Base-by-base conservation (phyloP, 1,139 yeast species). In the Pneumocystis oryctolagi region DNA sequence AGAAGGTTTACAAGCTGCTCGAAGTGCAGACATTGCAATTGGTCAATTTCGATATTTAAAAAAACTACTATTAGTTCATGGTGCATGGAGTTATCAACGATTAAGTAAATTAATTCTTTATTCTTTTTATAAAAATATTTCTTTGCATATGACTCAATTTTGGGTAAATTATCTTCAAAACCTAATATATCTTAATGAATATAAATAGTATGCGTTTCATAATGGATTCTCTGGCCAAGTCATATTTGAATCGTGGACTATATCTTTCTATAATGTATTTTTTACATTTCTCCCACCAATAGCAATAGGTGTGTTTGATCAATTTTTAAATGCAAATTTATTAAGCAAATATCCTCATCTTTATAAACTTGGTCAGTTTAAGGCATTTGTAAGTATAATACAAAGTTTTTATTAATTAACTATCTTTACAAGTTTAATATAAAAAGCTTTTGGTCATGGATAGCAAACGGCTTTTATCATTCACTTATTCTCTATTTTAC, bases 1-100 rank as follows among this genome's bases (percentile, higher is more conserved):
- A 88, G 98, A 94, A 76, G 99, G 99, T 69, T 90, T 90, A 89
- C 99, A 94, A 74, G 98, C 98, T 8, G 97, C 98, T 0, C 81
- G 98, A 74, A 85, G 95, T 74, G 98, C 99, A 0, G 99, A 94
- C 78, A 84, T 92, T 65, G 90, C 97, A 0, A 89, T 94, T 74
- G 98, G 97, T 0, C 98, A 94, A 73, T 94, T 94, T 80, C 84
- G 85, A 72, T 92, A 82, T 72, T 79, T 94, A 75, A 82, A 83
- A 69, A 90, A 88, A 71, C 75, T 94, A 64, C 76, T 94, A 62
- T 78, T 94, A 60, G 98, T 94, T 9, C 99, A 94, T 73, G 99
- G 99, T 0, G 79, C 96, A 3, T 94, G 99, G 99, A 87, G 96
- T 59, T 94, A 94, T 73, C 97, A 89, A 72, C 82, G 99, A 71